These are phyloP conservation scores for Austroboletus niveus DNA, from an alignment of 1,284 basidiomycete genomes.

Conservation along the genomic window DNA sequence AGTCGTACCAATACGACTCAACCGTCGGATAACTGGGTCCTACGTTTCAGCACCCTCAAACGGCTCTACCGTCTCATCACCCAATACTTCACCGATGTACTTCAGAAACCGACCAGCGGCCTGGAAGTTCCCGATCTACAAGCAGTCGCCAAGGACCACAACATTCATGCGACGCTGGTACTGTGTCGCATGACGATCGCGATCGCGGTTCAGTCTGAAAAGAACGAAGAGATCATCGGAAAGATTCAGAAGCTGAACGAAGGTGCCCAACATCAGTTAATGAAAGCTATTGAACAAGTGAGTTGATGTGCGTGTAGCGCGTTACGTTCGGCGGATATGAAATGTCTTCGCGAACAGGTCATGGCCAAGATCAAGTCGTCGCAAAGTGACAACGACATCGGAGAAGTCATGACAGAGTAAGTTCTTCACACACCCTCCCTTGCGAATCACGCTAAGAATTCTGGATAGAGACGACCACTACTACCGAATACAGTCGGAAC, in stretches of 20 bases:
- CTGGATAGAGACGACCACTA: constrained; percentile 74
- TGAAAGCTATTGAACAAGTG: constrained; percentile 86
- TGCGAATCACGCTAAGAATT: constrained; percentile 9
- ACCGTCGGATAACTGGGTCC: constrained; percentile 83
- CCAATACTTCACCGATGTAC: constrained; percentile 80
- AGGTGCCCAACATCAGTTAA: constrained; percentile 77
- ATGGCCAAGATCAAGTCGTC: constrained; percentile 64
- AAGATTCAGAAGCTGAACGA: constrained; percentile 81
- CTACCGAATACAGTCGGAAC: constrained; percentile 78
- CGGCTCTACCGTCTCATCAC: constrained; percentile 84
- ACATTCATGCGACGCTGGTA: constrained; percentile 63
- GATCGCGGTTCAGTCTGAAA: constrained; percentile 89
- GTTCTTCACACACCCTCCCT: constrained; percentile 26
- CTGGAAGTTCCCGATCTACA: constrained; percentile 82
- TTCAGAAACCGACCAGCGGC: constrained; percentile 69
- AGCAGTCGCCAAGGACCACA: constrained; percentile 74
- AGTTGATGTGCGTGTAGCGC: constrained; percentile 12
- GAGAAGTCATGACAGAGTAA: constrained; percentile 74
- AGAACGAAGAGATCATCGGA: constrained; percentile 79
- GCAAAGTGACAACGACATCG: constrained; percentile 42
- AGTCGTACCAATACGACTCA: constrained; percentile 54
- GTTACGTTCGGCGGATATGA: constrained; percentile 1
- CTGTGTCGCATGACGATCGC: constrained; percentile 87
- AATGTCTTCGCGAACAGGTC: constrained; percentile 43
- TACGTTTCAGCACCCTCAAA: constrained; percentile 83